A percentile compares a stretch with the other conserved stretches of the same genome.
phyloP scores from a whole-genome alignment of 148 eudicot genomes.

The Vaccinium macrocarpon region DNA sequence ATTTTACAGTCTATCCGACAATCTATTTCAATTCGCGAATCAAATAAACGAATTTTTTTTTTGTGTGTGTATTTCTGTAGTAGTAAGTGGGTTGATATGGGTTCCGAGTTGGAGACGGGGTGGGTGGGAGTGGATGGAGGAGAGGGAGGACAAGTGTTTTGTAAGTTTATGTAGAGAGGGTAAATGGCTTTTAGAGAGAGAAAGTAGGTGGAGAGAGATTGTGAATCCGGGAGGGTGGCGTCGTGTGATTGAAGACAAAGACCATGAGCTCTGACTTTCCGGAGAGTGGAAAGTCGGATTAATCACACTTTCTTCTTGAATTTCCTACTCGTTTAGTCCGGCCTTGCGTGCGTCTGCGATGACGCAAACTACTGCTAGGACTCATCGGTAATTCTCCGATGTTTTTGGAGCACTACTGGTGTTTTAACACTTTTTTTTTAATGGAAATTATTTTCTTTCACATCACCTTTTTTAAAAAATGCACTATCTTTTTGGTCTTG shows the following conservation, averaged over 20 bases:
- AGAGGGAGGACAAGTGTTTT: background rate
- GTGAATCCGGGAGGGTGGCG: background rate
- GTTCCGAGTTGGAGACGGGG: too few species aligned
- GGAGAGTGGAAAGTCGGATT: background rate
- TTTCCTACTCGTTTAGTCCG: background rate
- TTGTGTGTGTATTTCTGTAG: too few species aligned
- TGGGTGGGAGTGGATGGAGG: background rate
- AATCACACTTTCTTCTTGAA: background rate
- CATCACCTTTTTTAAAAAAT: too few species aligned
- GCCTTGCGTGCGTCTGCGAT: background rate
- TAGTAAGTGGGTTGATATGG: too few species aligned
- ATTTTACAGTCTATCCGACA: too few species aligned
- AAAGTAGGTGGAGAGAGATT: background rate
- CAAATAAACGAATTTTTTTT: too few species aligned
- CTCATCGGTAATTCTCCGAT: background rate
- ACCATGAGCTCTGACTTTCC: slow-evolving; percentile 13
- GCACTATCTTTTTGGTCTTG: too few species aligned
- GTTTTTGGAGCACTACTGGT: background rate
- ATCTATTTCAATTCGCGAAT: too few species aligned
- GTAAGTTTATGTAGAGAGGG: background rate
- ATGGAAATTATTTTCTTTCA: too few species aligned
- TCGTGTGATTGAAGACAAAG: slow-evolving; percentile 4
- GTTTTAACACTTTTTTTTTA: too few species aligned
- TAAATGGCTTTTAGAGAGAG: background rate
- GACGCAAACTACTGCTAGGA: background rate